phyloP scores from a whole-genome alignment of 2,329 filamentous ascomycete genomes.

The Alternaria sp. region DNA sequence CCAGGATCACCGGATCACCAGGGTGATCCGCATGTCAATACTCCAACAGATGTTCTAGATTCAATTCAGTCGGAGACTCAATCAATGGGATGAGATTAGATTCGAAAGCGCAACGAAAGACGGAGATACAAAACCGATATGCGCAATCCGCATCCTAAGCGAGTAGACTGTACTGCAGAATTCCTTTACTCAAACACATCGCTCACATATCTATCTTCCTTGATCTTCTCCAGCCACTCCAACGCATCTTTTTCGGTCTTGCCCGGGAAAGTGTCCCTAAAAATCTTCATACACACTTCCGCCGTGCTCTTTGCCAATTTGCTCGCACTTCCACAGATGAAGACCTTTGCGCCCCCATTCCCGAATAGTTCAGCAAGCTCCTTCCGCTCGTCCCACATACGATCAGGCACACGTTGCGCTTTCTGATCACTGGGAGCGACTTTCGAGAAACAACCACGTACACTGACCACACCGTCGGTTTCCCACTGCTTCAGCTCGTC shows the following conservation, averaged over 20 bases:
- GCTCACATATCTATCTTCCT: constrained; percentile 18
- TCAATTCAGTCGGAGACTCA: background rate
- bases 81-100: background rate
- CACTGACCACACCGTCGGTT: constrained; percentile 15
- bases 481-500: constrained; percentile 59
- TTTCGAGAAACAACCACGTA: constrained; percentile 56
- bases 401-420: constrained; percentile 58
- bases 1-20: no score
- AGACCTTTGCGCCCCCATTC: constrained; percentile 61
- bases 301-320: constrained; percentile 52
- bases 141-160: background rate
- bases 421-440: constrained; percentile 72
- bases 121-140: background rate
- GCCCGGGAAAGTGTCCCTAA: constrained; percentile 4
- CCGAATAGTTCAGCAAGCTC: constrained; percentile 55
- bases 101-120: background rate
- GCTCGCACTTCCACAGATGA: constrained; percentile 67
- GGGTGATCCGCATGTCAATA: background rate
- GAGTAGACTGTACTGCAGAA: background rate
- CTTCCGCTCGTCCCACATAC: constrained; percentile 57
- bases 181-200: constrained; percentile 15
- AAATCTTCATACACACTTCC: constrained; percentile 41
- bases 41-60: background rate
- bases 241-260: constrained; percentile 15
- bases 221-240: constrained; percentile 12